Conservation (phyloP, 805 yeast species). For the Kazachstania viticola region DNA sequence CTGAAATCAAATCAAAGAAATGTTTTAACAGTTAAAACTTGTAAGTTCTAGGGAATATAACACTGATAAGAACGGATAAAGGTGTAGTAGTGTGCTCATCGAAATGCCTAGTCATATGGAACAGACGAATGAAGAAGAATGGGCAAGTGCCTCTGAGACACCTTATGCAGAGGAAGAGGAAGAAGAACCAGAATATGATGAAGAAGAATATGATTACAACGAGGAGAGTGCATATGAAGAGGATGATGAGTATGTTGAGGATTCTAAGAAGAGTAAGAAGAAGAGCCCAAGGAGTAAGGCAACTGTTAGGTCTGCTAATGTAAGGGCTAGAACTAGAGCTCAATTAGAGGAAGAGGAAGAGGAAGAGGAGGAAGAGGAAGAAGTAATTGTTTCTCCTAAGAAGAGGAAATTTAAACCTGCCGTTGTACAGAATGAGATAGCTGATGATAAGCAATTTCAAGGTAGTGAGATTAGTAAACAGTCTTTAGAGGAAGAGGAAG, state of each 20-base stretch:
- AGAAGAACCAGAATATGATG: slow-evolving; percentile 1
- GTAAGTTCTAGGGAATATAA: too few relatives aligned
- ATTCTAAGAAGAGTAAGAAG: slow-evolving; percentile 4
- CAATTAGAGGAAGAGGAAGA: background rate
- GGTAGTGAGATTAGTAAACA: background rate
- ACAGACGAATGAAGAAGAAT: too few relatives aligned
- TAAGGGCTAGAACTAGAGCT: background rate
- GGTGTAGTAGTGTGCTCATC: too few relatives aligned
- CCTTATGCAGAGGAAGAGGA: slow-evolving; percentile 3
- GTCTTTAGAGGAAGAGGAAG: slow-evolving; percentile 5
- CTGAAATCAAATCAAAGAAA: too few relatives aligned
- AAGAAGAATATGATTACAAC: slow-evolving; percentile 2
- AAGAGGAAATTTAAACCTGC: slow-evolving; percentile 5
- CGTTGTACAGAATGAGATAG: slow-evolving; percentile 3
- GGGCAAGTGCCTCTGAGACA: too few relatives aligned
- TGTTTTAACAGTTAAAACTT: too few relatives aligned
- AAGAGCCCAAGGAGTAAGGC: slow-evolving; percentile 6
- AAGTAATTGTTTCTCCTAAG: slow-evolving; percentile 3
- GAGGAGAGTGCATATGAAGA: slow-evolving; percentile 10
- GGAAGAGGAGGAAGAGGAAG: slow-evolving; percentile 6
- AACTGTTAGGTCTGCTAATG: slow-evolving; percentile 3
- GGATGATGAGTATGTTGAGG: slow-evolving; percentile 19
- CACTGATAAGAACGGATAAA: too few relatives aligned
- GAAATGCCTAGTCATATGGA: too few relatives aligned
- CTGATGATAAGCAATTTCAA: background rate